These are phyloP conservation scores for Yamadazyma aaseri DNA, from an alignment of 1,139 yeast species.

Conservation along the genomic window DNA sequence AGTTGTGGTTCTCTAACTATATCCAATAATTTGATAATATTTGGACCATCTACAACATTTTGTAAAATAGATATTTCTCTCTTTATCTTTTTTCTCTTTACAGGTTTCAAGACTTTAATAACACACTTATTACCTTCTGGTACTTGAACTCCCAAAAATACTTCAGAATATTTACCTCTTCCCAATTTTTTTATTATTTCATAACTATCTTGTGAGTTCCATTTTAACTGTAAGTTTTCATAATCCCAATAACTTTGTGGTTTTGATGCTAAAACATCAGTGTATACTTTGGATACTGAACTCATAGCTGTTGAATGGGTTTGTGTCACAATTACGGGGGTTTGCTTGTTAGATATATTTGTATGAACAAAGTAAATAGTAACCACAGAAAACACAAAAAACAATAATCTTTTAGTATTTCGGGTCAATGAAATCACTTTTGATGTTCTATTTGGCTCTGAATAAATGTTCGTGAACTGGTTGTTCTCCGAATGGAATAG, in stretches of 20 bases:
- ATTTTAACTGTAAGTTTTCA: constrained; percentile 42
- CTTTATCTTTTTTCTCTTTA: constrained; percentile 92
- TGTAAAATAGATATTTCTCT: constrained; percentile 91
- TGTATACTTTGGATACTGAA: constrained; percentile 42
- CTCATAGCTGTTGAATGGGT: constrained; percentile 13
- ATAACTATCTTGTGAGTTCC: constrained; percentile 49
- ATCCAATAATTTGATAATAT: constrained; percentile 77
- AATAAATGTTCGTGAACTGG: background rate
- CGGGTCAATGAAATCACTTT: constrained; percentile 1
- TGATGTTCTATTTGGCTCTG: too few relatives aligned
- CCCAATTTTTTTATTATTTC: constrained; percentile 48
- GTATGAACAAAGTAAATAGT: too few relatives aligned
- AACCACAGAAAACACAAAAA: too few relatives aligned
- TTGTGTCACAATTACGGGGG: too few relatives aligned
- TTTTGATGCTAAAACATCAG: constrained; percentile 43
- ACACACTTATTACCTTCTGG: constrained; percentile 53
- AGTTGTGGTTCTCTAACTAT: constrained; percentile 88
- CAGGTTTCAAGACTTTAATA: constrained; percentile 94
- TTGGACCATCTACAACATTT: constrained; percentile 84
- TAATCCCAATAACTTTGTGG: constrained; percentile 51
- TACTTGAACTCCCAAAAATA: constrained; percentile 40
- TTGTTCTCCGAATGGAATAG: background rate
- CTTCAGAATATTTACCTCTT: constrained; percentile 50
- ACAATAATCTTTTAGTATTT: background rate
- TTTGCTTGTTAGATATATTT: too few relatives aligned